Conservation (phyloP, 495 filamentous ascomycete species). For the Penicillium bovifimosum region DNA sequence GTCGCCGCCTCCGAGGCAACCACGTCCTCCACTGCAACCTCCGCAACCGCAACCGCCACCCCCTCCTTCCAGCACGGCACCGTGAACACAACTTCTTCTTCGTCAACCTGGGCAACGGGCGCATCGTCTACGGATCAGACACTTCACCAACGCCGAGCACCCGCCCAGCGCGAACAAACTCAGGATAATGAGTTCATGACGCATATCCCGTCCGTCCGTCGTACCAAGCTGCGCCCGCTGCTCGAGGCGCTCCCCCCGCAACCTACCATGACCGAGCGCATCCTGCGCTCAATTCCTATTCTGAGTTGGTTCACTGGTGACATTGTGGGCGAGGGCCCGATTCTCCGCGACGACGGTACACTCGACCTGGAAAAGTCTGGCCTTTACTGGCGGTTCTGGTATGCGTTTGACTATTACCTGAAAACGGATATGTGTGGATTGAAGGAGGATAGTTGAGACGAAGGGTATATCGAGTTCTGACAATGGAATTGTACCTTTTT, state of each 20-base stretch:
- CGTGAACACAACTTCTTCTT: background rate
- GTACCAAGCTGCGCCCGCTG: conserved; percentile 47
- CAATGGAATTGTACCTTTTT: background rate
- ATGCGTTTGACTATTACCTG: conserved; percentile 40
- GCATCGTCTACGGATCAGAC: conserved; percentile 37
- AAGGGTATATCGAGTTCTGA: background rate
- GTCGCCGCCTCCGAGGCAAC: conserved; percentile 49
- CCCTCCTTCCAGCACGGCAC: conserved; percentile 28
- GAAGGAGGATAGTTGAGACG: conserved; percentile 39
- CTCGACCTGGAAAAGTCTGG: conserved; percentile 74
- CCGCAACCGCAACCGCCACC: conserved; percentile 25
- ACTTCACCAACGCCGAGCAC: conserved; percentile 28
- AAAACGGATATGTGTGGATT: conserved; percentile 49
- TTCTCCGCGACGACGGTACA: conserved; percentile 68
- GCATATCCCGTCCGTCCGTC: conserved; percentile 46
- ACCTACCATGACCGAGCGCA: conserved; percentile 53
- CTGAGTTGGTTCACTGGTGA: conserved; percentile 68
- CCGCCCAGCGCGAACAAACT: conserved; percentile 24
- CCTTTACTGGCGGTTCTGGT: conserved; percentile 66
- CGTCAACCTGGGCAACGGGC: conserved; percentile 25
- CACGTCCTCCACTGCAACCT: conserved; percentile 48
- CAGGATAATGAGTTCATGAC: conserved; percentile 46
- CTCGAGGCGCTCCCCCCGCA: conserved; percentile 60
- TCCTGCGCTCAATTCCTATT: conserved; percentile 57
- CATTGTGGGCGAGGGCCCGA: conserved; percentile 73